A percentile compares a stretch with the other conserved stretches of the same genome.
Evolutionary conservation across 352 stramenopile species (phyloP).

Genomic region (Phytophthora lateralis): DNA sequence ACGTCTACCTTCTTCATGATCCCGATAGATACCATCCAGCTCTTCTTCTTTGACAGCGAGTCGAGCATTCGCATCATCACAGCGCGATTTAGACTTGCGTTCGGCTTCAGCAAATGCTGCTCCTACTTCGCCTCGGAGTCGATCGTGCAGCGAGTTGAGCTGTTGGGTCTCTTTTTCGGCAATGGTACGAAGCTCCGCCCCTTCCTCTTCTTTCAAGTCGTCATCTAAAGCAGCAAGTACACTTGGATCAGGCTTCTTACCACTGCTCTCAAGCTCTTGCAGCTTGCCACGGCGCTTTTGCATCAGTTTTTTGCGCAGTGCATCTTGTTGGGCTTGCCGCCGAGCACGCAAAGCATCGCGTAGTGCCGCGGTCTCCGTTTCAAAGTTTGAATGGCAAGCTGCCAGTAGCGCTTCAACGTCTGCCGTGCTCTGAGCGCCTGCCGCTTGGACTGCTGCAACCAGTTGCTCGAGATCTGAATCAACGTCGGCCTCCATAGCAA

Average conservation of each 20-base stretch:
- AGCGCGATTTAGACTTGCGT: slow-evolving; percentile 16
- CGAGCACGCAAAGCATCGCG: slow-evolving; percentile 19
- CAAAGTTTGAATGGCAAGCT: slow-evolving; percentile 32
- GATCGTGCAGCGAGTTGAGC: slow-evolving; percentile 15
- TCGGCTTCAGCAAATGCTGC: slow-evolving; percentile 26
- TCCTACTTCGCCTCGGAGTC: slow-evolving; percentile 14
- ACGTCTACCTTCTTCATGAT: slow-evolving; percentile 29
- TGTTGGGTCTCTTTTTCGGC: slow-evolving; percentile 12
- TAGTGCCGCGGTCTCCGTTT: slow-evolving; percentile 30
- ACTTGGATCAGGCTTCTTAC: not conserved
- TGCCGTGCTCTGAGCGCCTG: slow-evolving; percentile 14
- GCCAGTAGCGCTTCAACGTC: slow-evolving; percentile 39
- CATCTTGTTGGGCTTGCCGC: slow-evolving; percentile 27
- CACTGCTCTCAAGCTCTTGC: slow-evolving; percentile 9
- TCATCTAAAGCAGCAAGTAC: slow-evolving; percentile 17
- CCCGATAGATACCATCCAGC: slow-evolving; percentile 21
- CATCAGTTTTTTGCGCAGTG: slow-evolving; percentile 23
- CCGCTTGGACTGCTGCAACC: slow-evolving; percentile 24
- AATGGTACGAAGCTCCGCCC: slow-evolving; percentile 7
- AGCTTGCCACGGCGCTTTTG: slow-evolving; percentile 16
- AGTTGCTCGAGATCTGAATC: slow-evolving; percentile 37
- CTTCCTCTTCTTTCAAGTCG: slow-evolving; percentile 11
- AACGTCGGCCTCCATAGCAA: slow-evolving; percentile 26
- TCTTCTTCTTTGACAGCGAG: slow-evolving; percentile 21
- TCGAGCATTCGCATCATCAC: slow-evolving; percentile 13